Conservation (phyloP, 2,329 filamentous ascomycete species). For the Trichothecium sympodiale region DNA sequence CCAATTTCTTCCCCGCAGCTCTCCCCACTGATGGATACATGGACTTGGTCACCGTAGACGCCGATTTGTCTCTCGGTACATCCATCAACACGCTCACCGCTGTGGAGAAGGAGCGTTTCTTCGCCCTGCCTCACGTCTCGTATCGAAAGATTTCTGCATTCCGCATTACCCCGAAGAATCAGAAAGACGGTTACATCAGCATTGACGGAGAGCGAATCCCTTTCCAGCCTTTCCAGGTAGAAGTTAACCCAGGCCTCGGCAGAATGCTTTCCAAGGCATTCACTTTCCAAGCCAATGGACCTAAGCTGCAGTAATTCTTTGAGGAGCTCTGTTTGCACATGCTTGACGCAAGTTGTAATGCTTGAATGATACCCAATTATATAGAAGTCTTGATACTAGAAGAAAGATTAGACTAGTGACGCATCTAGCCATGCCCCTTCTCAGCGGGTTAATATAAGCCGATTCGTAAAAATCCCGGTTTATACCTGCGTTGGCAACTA, state of each 20-base stretch:
- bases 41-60: constrained; percentile 73
- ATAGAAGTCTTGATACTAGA: background rate
- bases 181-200: constrained; percentile 73
- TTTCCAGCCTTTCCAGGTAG: constrained; percentile 83
- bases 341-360: too few species aligned
- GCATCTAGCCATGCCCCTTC: too few species aligned
- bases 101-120: constrained; percentile 64
- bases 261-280: constrained; percentile 72
- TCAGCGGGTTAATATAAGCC: too few species aligned
- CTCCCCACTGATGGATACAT: constrained; percentile 75
- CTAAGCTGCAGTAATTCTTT: constrained; percentile 11
- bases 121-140: constrained; percentile 65
- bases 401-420: too few species aligned
- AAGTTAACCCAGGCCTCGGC: constrained; percentile 73
- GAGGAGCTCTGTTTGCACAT: too few species aligned
- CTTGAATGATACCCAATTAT: too few species aligned
- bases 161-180: constrained; percentile 65
- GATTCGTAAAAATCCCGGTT: too few species aligned
- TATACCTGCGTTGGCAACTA: too few species aligned
- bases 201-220: constrained; percentile 85
- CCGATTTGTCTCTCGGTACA: constrained; percentile 56
- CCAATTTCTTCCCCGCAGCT: constrained; percentile 79
- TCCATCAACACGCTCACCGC: constrained; percentile 60
- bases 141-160: constrained; percentile 86
- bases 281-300: constrained; percentile 56